Evolutionary conservation across 208 protist genomes (phyloP).

Genomic region (Acanthamoeba royreba): DNA sequence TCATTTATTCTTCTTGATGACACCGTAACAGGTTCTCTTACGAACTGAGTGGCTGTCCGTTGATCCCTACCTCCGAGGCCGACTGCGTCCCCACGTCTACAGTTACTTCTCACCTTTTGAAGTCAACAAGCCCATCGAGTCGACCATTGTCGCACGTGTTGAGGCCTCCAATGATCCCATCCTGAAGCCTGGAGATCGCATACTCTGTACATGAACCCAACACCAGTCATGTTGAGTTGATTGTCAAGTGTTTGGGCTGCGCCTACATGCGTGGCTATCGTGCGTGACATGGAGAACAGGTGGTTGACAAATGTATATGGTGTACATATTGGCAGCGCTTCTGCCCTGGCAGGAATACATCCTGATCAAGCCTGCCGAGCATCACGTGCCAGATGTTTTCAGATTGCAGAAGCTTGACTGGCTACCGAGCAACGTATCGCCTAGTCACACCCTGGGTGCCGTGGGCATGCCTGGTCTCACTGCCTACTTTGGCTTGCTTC

Average conservation of each 20-base stretch:
- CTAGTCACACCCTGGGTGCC: neutral
- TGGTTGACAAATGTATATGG: too few relatives aligned
- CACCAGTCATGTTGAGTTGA: too few relatives aligned
- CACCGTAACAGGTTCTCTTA: neutral
- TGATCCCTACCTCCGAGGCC: neutral
- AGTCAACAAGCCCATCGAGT: neutral
- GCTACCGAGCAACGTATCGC: neutral
- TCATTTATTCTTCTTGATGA: neutral
- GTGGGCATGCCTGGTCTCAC: slow-evolving; percentile 41
- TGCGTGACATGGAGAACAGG: too few relatives aligned
- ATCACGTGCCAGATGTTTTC: neutral
- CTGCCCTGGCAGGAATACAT: neutral
- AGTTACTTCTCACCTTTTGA: neutral
- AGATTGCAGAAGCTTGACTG: neutral
- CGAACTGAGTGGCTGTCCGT: neutral
- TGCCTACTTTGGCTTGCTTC: slow-evolving; percentile 32
- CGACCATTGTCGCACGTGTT: neutral
- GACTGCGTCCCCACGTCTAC: neutral
- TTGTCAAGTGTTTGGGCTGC: too few relatives aligned
- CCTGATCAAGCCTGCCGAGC: neutral
- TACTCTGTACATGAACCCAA: neutral
- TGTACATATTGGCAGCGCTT: too few relatives aligned
- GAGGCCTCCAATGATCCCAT: neutral
- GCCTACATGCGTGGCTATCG: too few relatives aligned
- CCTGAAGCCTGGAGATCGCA: neutral